phyloP scores from a whole-genome alignment of 805 yeast species.

The Saturnispora dispora region DNA sequence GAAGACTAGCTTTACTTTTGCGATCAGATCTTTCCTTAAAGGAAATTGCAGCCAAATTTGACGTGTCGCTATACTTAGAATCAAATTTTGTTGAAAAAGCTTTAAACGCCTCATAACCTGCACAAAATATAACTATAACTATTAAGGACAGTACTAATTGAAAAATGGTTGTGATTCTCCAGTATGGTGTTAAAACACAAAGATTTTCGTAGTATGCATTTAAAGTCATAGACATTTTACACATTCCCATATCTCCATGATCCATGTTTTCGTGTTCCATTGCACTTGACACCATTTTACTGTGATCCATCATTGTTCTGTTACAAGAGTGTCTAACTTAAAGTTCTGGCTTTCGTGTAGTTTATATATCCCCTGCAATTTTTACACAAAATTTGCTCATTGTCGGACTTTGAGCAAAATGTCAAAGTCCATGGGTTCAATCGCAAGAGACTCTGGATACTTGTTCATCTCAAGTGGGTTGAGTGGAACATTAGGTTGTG shows the following conservation, averaged over 20 bases:
- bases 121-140: constrained; percentile 25
- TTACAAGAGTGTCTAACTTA: background rate
- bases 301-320: constrained; percentile 4
- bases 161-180: constrained; percentile 30
- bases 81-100: constrained; percentile 20
- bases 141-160: constrained; percentile 29
- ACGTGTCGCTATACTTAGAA: constrained; percentile 9
- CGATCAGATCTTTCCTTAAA: constrained; percentile 15
- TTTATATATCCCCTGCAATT: background rate
- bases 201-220: constrained; percentile 36
- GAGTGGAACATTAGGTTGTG: constrained; percentile 29
- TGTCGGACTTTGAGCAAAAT: constrained; percentile 18
- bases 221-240: constrained; percentile 33
- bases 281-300: background rate
- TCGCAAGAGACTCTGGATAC: constrained; percentile 49
- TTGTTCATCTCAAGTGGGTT: constrained; percentile 45
- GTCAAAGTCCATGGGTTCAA: constrained; percentile 45
- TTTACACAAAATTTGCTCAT: background rate
- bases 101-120: constrained; percentile 32
- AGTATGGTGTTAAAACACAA: constrained; percentile 32
- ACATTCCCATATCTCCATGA: constrained; percentile 20
- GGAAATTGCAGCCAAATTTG: constrained; percentile 9
- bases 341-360: background rate
- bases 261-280: constrained; percentile 12
- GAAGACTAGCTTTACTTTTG: constrained; percentile 23